Percentiles rank a stretch among this genome's conserved stretches.
Conservation (phyloP, 2,329 filamentous ascomycete species). For the Curvularia sp. region DNA sequence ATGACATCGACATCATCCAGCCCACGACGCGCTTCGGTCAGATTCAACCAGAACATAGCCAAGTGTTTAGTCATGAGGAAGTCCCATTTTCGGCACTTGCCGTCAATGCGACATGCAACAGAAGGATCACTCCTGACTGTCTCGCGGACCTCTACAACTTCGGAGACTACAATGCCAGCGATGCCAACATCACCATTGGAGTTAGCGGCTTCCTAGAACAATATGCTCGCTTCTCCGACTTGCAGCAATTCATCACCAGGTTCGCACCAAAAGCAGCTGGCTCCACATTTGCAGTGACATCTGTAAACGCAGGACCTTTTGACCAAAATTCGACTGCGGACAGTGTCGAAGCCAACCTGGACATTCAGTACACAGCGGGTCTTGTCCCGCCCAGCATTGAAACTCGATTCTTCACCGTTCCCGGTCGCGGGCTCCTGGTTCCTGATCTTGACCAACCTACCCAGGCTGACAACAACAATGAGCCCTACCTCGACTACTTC, state of each 20-base stretch:
- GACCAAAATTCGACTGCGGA: constrained; percentile 48
- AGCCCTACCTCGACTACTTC: constrained; percentile 56
- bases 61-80: constrained; percentile 42
- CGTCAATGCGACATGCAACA: constrained; percentile 53
- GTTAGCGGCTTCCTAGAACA: constrained; percentile 59
- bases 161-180: constrained; percentile 50
- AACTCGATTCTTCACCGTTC: constrained; percentile 58
- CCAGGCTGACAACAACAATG: constrained; percentile 54
- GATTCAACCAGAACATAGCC: constrained; percentile 54
- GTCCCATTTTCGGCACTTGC: constrained; percentile 30
- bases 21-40: constrained; percentile 70
- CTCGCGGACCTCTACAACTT: constrained; percentile 58
- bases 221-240: constrained; percentile 58
- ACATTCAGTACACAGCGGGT: constrained; percentile 59
- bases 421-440: constrained; percentile 56
- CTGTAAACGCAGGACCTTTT: constrained; percentile 50
- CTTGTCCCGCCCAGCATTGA: constrained; percentile 53
- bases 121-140: constrained; percentile 56
- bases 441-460: constrained; percentile 58
- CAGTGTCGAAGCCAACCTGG: constrained; percentile 60
- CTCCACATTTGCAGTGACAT: constrained; percentile 55
- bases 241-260: constrained; percentile 51
- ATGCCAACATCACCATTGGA: constrained; percentile 50
- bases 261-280: constrained; percentile 53
- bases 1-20: constrained; percentile 68